These are phyloP conservation scores for Claviceps sp. DNA, from an alignment of 2,329 filamentous ascomycete species.

Conservation along the genomic window DNA sequence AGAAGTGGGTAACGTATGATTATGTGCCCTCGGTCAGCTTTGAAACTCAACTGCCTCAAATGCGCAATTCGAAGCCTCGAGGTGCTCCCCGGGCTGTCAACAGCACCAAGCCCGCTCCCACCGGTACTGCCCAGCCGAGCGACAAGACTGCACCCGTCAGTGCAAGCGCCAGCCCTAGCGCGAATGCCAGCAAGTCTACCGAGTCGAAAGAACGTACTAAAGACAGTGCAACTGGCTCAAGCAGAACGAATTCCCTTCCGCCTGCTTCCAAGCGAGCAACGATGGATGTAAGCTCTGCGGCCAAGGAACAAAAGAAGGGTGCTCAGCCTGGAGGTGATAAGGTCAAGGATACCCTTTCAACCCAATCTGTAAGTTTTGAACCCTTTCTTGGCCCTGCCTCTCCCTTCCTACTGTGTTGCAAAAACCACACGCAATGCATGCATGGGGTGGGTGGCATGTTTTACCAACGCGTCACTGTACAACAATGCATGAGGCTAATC, in stretches of 20 bases:
- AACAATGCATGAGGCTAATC: not conserved
- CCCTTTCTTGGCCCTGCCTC: not conserved
- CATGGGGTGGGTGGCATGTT: not conserved
- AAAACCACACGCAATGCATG: not conserved
- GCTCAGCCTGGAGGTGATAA: slow-evolving; percentile 23
- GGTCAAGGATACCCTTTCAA: slow-evolving; percentile 24
- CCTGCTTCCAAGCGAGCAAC: slow-evolving; percentile 31
- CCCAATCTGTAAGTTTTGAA: slow-evolving; percentile 26
- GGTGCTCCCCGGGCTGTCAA: slow-evolving; percentile 33
- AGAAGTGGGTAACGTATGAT: slow-evolving; percentile 73
- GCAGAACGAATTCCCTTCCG: slow-evolving; percentile 23
- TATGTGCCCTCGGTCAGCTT: slow-evolving; percentile 79
- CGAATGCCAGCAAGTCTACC: slow-evolving; percentile 17
- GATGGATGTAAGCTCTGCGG: slow-evolving; percentile 22
- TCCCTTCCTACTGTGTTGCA: not conserved
- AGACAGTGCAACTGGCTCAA: slow-evolving; percentile 20
- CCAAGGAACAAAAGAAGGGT: slow-evolving; percentile 35
- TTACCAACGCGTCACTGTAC: not conserved
- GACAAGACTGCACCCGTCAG: slow-evolving; percentile 23
- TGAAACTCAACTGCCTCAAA: slow-evolving; percentile 60
- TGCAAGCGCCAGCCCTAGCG: slow-evolving; percentile 12
- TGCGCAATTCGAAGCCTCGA: slow-evolving; percentile 36
- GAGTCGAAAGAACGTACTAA: slow-evolving; percentile 23
- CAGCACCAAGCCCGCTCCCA: slow-evolving; percentile 22
- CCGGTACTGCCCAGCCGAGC: slow-evolving; percentile 14